These are phyloP conservation scores for Phtheirospermum japonicum DNA, from an alignment of 257 asterid species.

Conservation along the genomic window DNA sequence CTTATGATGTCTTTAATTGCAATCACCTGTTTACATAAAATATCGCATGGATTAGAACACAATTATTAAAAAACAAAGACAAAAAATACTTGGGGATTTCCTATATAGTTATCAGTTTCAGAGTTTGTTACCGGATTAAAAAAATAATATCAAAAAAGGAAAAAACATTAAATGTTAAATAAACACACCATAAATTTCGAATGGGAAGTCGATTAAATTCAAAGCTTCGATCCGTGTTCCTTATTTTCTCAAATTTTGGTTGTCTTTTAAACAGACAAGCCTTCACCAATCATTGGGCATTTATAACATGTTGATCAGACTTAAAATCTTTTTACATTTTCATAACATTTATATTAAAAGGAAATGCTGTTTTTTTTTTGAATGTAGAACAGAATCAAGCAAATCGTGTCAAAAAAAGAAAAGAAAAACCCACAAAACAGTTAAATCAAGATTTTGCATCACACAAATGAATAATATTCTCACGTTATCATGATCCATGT, in stretches of 20 bases:
- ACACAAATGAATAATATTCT: constrained; percentile 23
- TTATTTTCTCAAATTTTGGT: background rate
- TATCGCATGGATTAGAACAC: constrained; percentile 10
- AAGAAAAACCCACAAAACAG: background rate
- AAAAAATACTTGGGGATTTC: background rate
- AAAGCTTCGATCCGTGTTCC: background rate
- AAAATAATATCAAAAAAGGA: no score
- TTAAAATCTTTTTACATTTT: background rate
- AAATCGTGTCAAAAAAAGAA: background rate
- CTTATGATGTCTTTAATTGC: constrained; percentile 87
- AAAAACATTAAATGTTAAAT: no score
- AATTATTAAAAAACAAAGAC: background rate
- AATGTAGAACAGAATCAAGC: constrained; percentile 5
- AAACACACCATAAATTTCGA: background rate
- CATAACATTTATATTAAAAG: background rate
- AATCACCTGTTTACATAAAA: constrained; percentile 51
- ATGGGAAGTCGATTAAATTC: background rate
- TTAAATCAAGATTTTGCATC: background rate
- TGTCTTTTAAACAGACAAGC: background rate
- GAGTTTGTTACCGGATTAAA: no score
- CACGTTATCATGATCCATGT: constrained; percentile 93
- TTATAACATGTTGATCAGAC: no score
- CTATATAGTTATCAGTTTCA: no score
- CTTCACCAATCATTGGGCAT: no score
- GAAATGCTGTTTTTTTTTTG: background rate